Percentiles rank a stretch among this genome's conserved stretches.
Conservation (phyloP, 768 basidiomycete genomes). For the Coprinellus micaceus region DNA sequence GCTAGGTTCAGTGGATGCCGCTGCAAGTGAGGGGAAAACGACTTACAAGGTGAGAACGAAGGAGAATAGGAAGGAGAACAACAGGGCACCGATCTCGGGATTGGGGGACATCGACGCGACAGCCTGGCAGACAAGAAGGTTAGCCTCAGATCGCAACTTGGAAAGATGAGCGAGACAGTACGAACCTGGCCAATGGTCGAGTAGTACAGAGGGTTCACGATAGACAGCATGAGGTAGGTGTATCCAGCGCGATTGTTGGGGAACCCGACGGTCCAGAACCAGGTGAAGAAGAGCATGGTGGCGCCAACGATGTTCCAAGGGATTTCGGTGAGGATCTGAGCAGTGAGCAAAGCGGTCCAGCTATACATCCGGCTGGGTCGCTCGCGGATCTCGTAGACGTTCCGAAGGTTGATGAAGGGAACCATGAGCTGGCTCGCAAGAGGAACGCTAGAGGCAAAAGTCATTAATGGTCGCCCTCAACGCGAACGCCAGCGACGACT, state of each 20-base stretch:
- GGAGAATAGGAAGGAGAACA: slow-evolving; percentile 57
- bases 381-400: slow-evolving; percentile 63
- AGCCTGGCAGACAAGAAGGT: slow-evolving; percentile 34
- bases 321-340: slow-evolving; percentile 53
- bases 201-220: slow-evolving; percentile 59
- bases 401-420: slow-evolving; percentile 55
- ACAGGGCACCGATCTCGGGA: slow-evolving; percentile 53
- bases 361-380: slow-evolving; percentile 61
- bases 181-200: slow-evolving; percentile 52
- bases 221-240: slow-evolving; percentile 49
- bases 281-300: slow-evolving; percentile 56
- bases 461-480: slow-evolving; percentile 24
- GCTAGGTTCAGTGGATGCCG: not conserved
- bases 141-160: not conserved
- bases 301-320: slow-evolving; percentile 51
- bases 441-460: slow-evolving; percentile 47
- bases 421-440: slow-evolving; percentile 63
- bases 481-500: not conserved
- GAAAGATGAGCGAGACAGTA: no score
- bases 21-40: slow-evolving; percentile 1
- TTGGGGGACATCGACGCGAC: slow-evolving; percentile 58
- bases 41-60: slow-evolving; percentile 62
- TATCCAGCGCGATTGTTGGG: slow-evolving; percentile 50
- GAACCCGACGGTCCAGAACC: slow-evolving; percentile 72
- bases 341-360: slow-evolving; percentile 56